Evolutionary conservation across 2,329 filamentous ascomycete species (phyloP).

Genomic region (Talaromyces sp.): DNA sequence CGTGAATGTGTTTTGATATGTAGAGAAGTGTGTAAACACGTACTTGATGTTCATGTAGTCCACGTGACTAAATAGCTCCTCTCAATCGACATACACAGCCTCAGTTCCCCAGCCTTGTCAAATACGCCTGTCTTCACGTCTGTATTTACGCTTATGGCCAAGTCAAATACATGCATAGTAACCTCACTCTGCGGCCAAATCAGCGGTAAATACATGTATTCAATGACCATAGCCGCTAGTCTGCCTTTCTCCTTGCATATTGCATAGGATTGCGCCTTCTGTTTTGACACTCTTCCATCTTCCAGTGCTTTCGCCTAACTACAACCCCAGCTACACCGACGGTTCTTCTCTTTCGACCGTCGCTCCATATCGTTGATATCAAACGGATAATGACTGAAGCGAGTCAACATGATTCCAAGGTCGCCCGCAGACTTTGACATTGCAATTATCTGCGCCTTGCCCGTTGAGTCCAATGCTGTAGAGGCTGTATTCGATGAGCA

Average conservation of each 20-base stretch:
- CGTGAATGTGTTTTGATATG: neutral
- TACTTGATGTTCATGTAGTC: neutral
- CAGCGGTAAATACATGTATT: neutral
- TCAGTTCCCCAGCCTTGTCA: neutral
- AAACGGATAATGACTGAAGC: neutral
- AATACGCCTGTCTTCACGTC: neutral
- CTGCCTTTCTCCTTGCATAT: neutral
- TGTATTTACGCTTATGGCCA: neutral
- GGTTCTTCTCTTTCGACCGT: neutral
- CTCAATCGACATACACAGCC: neutral
- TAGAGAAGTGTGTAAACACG: neutral
- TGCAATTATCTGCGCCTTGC: constrained; percentile 12
- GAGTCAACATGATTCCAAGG: neutral
- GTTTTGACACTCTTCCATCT: neutral
- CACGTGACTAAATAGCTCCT: neutral
- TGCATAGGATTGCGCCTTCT: neutral
- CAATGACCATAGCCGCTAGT: neutral
- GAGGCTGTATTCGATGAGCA: constrained; percentile 8
- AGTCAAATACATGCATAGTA: neutral
- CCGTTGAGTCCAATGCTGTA: constrained; percentile 11
- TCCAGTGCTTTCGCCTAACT: neutral
- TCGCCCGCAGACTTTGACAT: neutral
- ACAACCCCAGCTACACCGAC: neutral
- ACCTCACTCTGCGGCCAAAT: neutral
- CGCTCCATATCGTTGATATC: neutral